Evolutionary conservation across 1,284 basidiomycete species (phyloP), one percentile per base, ranked within the genome.

Genomic region (Fistulinella staudtii): DNA sequence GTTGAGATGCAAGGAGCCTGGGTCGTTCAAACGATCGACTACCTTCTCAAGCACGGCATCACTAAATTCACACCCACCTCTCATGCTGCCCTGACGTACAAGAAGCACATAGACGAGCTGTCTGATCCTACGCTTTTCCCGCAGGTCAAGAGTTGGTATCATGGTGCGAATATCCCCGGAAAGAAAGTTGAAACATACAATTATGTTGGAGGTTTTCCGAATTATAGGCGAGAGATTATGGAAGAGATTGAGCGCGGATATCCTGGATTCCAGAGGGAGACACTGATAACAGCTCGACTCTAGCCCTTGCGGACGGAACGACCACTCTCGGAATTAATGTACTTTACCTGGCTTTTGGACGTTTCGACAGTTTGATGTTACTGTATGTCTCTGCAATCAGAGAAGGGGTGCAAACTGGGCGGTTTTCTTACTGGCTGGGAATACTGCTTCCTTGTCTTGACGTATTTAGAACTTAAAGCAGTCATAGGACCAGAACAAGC

Each of bases 1-100:
- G 9, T 33, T 8, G 45, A 52, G 18, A 3, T 49, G 1, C 53
- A 54, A 34, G 46, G 46, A 0, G 5, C 36, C 3, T 57, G 50
- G 53, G 10, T 58, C n/a, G 13, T 45, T 6, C 29, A 33, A 4
- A 55, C 56, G 18, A 56, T 58, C 18, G n/a, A 46, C 3, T 47
- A 50, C 18, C 44, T 56, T 14, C 25, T 7, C 6, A 22, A 30
- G 15, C 10, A 45, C n/a, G 36, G 36, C 1, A 36, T 57, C 35
- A 58, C 53, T 17, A 55, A 57, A 13, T 55, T 55, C 9, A 46
- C 30, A 0, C 43, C 53, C 2, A 53, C 42, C 5, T 27, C 42
- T 2, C 44, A 44, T 8, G 50, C 53, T n/a, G 40, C 53, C 10
- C 4, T 31, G 20, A n/a, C 17, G 0, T 55, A 35, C 31, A 56